phyloP scores from a whole-genome alignment of 306 rosid genomes.

The Cicer judaicum region DNA sequence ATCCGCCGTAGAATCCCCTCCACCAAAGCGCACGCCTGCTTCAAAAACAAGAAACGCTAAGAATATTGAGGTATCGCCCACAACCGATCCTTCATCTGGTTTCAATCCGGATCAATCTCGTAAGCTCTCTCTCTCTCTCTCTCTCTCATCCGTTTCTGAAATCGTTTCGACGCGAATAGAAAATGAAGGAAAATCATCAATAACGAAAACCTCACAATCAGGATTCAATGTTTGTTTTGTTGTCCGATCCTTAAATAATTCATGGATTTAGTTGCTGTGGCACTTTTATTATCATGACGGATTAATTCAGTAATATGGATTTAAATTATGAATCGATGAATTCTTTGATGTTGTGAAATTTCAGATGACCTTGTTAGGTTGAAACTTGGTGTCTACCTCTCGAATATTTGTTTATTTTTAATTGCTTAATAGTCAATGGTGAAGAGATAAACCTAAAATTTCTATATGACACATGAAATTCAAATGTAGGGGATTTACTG shows the following conservation, averaged over 20 bases:
- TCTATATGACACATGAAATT: background rate
- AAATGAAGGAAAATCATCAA: background rate
- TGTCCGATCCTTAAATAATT: background rate
- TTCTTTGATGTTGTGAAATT: background rate
- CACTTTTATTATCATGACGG: background rate
- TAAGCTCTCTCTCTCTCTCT: conserved; percentile 2
- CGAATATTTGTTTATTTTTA: conserved; percentile 5
- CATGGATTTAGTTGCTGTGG: background rate
- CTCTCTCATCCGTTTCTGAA: background rate
- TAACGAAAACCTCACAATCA: background rate
- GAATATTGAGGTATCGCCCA: conserved; percentile 56
- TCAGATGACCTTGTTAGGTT: background rate
- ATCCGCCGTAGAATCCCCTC: conserved; percentile 43
- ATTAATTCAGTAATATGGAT: background rate
- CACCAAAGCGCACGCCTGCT: conserved; percentile 49
- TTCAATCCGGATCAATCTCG: conserved; percentile 52
- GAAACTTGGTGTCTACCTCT: background rate
- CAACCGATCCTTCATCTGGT: conserved; percentile 34
- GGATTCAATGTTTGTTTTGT: background rate
- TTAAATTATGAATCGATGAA: background rate
- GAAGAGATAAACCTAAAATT: background rate
- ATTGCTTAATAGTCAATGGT: background rate
- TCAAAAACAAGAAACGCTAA: conserved; percentile 48
- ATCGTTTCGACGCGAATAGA: background rate
- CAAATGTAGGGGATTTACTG: background rate